Percentiles rank a stretch among this genome's conserved stretches.
Evolutionary conservation across 768 basidiomycete genomes (phyloP).

Genomic region (Sistotremastrum suecicum): DNA sequence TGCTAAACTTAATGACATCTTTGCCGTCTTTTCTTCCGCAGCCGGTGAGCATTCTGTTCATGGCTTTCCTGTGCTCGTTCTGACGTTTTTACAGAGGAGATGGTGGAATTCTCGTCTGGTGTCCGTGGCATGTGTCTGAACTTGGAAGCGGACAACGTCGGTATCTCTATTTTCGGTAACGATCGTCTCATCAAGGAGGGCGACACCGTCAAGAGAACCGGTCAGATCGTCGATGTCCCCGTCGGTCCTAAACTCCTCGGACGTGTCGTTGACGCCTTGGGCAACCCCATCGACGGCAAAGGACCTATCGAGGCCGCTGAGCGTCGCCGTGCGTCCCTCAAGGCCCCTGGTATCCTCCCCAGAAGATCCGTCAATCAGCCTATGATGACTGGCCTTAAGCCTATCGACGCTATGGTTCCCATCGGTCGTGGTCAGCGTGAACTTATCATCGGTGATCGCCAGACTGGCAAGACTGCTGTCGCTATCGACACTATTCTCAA

Average conservation of each 20-base stretch:
- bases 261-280: constrained; percentile 98
- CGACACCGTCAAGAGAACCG: constrained; percentile 99
- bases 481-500: constrained; percentile 99
- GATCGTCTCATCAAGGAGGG: constrained; percentile 99
- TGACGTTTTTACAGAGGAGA: constrained; percentile 63
- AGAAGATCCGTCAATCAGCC: constrained; percentile 99
- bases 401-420: constrained; percentile 99
- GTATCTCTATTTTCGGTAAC: constrained; percentile 99
- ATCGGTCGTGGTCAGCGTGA: constrained; percentile 99
- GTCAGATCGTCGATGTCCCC: constrained; percentile 99
- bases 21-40: constrained; percentile 5
- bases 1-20: background rate
- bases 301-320: constrained; percentile 89
- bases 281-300: constrained; percentile 99
- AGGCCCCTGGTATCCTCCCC: constrained; percentile 98
- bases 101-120: constrained; percentile 99
- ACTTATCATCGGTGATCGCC: constrained; percentile 99
- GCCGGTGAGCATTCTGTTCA: constrained; percentile 12
- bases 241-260: constrained; percentile 95
- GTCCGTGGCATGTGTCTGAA: constrained; percentile 99
- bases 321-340: constrained; percentile 93
- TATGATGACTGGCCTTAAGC: constrained; percentile 99
- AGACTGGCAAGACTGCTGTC: constrained; percentile 98
- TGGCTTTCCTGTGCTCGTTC: constrained; percentile 35
- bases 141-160: constrained; percentile 99